These are phyloP conservation scores for Lentinula guzmanii DNA, from an alignment of 768 basidiomycete genomes.

Conservation along the genomic window DNA sequence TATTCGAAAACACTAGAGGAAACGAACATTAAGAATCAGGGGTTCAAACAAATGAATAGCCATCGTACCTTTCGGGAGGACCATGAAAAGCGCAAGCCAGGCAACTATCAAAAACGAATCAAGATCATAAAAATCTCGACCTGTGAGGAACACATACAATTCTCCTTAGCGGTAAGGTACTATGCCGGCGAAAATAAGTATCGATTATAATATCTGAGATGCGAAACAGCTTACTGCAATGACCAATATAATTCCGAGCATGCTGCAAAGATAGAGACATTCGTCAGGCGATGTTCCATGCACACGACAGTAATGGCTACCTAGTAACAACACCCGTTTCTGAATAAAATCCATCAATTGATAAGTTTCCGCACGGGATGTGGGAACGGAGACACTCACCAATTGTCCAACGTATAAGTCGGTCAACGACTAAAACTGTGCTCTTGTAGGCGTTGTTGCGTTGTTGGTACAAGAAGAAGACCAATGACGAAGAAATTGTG, in stretches of 20 bases:
- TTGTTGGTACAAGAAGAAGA: not conserved
- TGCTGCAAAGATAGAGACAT: not conserved
- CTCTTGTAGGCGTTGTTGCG: constrained; percentile 2
- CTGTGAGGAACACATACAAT: not conserved
- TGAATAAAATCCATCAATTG: not conserved
- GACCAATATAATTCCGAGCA: constrained; percentile 1
- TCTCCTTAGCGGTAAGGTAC: constrained; percentile 1
- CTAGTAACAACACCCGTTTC: constrained; percentile 3
- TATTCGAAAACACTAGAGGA: constrained; percentile 1
- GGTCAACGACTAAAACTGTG: constrained; percentile 1
- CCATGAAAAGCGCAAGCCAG: constrained; percentile 6
- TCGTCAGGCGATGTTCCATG: not conserved
- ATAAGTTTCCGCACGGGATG: not conserved
- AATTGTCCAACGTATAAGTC: not conserved
- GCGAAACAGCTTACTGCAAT: not conserved
- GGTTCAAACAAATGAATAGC: not conserved
- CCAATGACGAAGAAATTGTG: not conserved
- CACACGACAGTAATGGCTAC: not conserved
- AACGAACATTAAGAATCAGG: not conserved
- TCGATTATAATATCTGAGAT: not conserved
- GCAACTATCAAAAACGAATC: not conserved
- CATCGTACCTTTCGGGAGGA: not conserved
- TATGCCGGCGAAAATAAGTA: not conserved
- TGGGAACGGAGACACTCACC: not conserved
- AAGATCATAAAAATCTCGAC: not conserved